Evolutionary conservation across 192 early-diverging fungal species (phyloP).

Genomic region (Kappamyces sp.): DNA sequence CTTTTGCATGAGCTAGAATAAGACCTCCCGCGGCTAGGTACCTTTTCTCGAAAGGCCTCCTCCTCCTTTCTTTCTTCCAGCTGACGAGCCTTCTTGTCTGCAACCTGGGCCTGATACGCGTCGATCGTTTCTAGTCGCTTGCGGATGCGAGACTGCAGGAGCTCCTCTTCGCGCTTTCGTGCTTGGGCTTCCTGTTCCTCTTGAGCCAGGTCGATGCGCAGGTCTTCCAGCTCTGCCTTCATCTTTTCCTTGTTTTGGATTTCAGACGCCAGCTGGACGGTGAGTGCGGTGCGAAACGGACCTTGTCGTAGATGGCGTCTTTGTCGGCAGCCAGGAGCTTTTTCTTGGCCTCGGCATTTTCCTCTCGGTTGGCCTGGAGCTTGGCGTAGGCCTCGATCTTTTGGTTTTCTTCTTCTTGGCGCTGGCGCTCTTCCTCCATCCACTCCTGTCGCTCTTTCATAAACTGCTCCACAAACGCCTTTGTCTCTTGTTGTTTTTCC

Average conservation of each 20-base stretch:
- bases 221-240: slow-evolving; percentile 48
- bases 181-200: slow-evolving; percentile 49
- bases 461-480: slow-evolving; percentile 49
- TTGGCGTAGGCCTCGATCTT: slow-evolving; percentile 47
- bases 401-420: slow-evolving; percentile 39
- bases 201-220: slow-evolving; percentile 50
- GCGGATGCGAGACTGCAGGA: slow-evolving; percentile 39
- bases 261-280: slow-evolving; percentile 42
- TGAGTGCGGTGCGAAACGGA: slow-evolving; percentile 10
- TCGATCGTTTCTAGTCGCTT: slow-evolving; percentile 53
- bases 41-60: slow-evolving; percentile 41
- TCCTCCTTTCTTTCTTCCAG: slow-evolving; percentile 43
- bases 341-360: slow-evolving; percentile 31
- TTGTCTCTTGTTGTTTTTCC: slow-evolving; percentile 53
- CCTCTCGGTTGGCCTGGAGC: slow-evolving; percentile 34
- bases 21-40: slow-evolving; percentile 2
- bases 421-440: slow-evolving; percentile 30
- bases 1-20: slow-evolving; percentile 47
- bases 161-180: slow-evolving; percentile 34
- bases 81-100: slow-evolving; percentile 37
- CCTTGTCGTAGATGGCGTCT: slow-evolving; percentile 46
- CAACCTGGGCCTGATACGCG: slow-evolving; percentile 48
- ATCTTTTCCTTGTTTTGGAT: slow-evolving; percentile 40
- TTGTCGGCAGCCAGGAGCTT: slow-evolving; percentile 36
- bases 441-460: slow-evolving; percentile 42